phyloP scores from a whole-genome alignment of 495 filamentous ascomycete genomes.

The Podospora tetraspora region DNA sequence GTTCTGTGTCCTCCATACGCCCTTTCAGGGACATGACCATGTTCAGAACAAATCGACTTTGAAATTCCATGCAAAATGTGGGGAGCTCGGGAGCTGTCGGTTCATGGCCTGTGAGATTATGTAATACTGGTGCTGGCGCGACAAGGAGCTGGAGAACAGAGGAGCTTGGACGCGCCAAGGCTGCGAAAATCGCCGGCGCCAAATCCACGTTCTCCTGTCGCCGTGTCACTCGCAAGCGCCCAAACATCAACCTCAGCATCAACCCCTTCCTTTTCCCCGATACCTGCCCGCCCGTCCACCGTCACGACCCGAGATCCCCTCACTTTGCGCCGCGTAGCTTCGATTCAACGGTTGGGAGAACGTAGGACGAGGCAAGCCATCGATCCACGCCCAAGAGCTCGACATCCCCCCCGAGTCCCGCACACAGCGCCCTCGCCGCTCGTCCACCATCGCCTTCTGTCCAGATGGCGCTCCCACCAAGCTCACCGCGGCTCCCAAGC shows the following conservation, averaged over 20 bases:
- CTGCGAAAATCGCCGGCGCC: slow-evolving; percentile 4
- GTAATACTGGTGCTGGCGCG: neutral
- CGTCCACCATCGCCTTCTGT: neutral
- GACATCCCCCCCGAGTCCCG: neutral
- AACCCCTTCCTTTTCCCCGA: neutral
- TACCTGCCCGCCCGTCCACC: neutral
- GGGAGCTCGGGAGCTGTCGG: neutral
- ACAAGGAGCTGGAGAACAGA: neutral
- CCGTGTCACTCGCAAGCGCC: slow-evolving; percentile 9
- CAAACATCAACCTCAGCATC: neutral
- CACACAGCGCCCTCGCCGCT: neutral
- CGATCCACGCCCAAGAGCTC: neutral
- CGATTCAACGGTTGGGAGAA: neutral
- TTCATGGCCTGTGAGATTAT: neutral
- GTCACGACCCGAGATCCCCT: neutral
- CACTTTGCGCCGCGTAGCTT: neutral
- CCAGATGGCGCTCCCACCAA: slow-evolving; percentile 59
- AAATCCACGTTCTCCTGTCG: neutral
- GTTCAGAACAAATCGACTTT: neutral
- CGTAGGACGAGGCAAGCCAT: neutral
- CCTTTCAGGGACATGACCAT: neutral
- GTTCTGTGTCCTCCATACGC: neutral
- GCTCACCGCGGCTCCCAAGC: slow-evolving; percentile 80
- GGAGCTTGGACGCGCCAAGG: slow-evolving; percentile 5
- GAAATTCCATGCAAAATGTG: neutral